A percentile compares a stretch with the other conserved stretches of the same genome.
Evolutionary conservation across 257 asterid species (phyloP).

Genomic region (Asclepias syriaca): DNA sequence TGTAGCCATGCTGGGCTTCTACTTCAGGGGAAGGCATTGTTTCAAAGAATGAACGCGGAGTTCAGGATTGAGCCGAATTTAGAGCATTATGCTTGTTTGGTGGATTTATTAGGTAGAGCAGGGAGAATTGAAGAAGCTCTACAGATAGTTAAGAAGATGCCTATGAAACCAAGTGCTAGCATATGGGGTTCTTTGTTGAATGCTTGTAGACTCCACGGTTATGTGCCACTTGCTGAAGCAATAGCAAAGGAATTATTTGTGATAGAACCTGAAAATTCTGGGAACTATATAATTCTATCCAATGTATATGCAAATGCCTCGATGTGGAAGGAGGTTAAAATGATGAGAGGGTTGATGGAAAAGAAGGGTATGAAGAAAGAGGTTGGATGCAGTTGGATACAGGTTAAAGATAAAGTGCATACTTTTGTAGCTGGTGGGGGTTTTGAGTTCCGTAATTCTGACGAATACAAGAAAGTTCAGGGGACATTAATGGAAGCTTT

Average conservation of each 20-base stretch:
- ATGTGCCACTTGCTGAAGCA: constrained; percentile 38
- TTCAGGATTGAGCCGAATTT: constrained; percentile 27
- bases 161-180: constrained; percentile 39
- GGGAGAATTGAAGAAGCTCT: constrained; percentile 46
- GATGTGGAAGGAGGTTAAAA: constrained; percentile 46
- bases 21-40: constrained; percentile 29
- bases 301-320: constrained; percentile 47
- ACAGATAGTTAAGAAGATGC: constrained; percentile 34
- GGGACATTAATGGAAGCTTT: constrained; percentile 28
- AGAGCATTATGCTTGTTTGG: constrained; percentile 52
- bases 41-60: constrained; percentile 32
- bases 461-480: constrained; percentile 32
- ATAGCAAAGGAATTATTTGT: constrained; percentile 32
- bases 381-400: constrained; percentile 47
- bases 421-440: constrained; percentile 42
- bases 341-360: constrained; percentile 40
- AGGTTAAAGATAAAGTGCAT: constrained; percentile 27
- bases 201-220: constrained; percentile 37
- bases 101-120: constrained; percentile 42
- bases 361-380: constrained; percentile 39
- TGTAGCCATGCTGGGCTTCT: constrained; percentile 42
- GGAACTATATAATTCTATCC: constrained; percentile 39
- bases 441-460: constrained; percentile 37
- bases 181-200: constrained; percentile 54
- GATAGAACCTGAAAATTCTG: constrained; percentile 42